phyloP scores from a whole-genome alignment of 345 rosid species.

The Euphorbia lathyris region DNA sequence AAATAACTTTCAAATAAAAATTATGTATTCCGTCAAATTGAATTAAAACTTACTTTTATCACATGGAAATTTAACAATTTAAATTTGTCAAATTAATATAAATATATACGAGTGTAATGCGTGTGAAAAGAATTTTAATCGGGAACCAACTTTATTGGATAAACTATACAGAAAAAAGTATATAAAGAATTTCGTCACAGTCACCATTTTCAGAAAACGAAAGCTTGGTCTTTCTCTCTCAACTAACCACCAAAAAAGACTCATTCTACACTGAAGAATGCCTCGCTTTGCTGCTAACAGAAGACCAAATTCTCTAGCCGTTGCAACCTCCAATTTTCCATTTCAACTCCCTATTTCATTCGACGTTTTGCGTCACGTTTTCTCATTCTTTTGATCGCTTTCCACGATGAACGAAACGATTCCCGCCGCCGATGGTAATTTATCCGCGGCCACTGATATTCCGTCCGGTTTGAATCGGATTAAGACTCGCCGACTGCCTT shows the following conservation, averaged over 20 bases:
- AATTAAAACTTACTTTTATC: too few relatives aligned
- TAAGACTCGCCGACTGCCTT: slow-evolving; percentile 46
- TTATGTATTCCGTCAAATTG: too few relatives aligned
- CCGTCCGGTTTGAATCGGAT: slow-evolving; percentile 81
- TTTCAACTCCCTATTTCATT: background rate
- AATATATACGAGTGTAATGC: too few relatives aligned
- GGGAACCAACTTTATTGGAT: too few relatives aligned
- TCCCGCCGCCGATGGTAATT: slow-evolving; percentile 28
- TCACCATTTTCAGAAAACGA: background rate
- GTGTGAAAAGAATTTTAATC: too few relatives aligned
- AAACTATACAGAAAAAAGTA: too few relatives aligned
- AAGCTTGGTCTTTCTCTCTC: background rate
- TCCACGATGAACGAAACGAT: slow-evolving; percentile 41
- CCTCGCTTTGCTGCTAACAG: background rate
- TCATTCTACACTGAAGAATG: background rate
- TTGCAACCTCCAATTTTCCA: background rate
- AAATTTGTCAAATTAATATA: too few relatives aligned
- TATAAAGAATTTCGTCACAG: background rate
- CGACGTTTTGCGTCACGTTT: background rate
- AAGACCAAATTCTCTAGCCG: background rate
- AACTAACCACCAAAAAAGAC: slow-evolving; percentile 5
- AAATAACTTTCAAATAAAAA: too few relatives aligned
- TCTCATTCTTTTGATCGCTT: background rate
- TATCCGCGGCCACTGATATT: slow-evolving; percentile 44
- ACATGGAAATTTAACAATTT: too few relatives aligned